Evolutionary conservation across 306 rosid genomes (phyloP).

Genomic region (Vigna nakashimae): DNA sequence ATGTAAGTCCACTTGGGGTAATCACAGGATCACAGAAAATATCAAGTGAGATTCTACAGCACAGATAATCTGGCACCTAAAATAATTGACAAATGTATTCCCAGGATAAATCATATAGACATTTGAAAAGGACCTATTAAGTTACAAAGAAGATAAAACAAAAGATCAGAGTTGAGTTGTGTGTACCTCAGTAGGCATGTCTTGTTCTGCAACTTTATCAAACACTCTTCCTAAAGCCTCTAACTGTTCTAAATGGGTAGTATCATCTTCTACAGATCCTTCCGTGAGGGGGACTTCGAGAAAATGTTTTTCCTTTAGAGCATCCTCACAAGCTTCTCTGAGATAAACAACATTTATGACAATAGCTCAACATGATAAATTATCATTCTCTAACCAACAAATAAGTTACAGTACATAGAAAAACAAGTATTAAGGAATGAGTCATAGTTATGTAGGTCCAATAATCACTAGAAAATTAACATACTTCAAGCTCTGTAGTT

Average conservation of each 20-base stretch:
- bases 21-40: constrained; percentile 79
- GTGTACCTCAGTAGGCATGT: constrained; percentile 59
- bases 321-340: constrained; percentile 24
- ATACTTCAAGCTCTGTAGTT: constrained; percentile 37
- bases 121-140: neutral
- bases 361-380: neutral
- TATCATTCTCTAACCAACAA: neutral
- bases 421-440: neutral
- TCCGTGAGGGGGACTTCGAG: neutral
- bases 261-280: neutral
- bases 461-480: neutral
- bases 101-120: neutral
- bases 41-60: constrained; percentile 67
- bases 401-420: neutral
- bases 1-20: constrained; percentile 76
- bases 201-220: constrained; percentile 58
- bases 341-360: constrained; percentile 6
- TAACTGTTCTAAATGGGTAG: constrained; percentile 42
- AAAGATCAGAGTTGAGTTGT: neutral
- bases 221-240: constrained; percentile 58
- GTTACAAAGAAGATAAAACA: neutral
- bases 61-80: constrained; percentile 56
- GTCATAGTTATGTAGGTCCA: neutral
- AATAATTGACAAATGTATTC: neutral
- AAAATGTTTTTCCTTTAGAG: neutral